Evolutionary conservation across 495 filamentous ascomycete genomes (phyloP).

Genomic region (Podospora australis): DNA sequence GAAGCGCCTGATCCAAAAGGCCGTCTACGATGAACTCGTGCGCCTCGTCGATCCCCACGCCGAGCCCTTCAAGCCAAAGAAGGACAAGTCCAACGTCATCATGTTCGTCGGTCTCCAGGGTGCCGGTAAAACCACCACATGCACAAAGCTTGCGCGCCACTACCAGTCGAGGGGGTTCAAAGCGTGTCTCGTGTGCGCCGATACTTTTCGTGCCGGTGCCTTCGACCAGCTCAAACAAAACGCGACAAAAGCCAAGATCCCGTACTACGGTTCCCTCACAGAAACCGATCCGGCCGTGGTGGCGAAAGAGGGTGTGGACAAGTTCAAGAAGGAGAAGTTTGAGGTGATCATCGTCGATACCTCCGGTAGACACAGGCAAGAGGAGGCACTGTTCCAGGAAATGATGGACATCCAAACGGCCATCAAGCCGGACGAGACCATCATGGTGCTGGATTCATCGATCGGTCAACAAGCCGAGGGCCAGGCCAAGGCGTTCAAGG

Average conservation of each 20-base stretch:
- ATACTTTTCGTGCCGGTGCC: constrained; percentile 96
- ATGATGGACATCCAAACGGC: constrained; percentile 96
- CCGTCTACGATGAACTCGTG: constrained; percentile 96
- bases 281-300: constrained; percentile 94
- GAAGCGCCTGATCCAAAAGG: constrained; percentile 95
- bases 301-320: constrained; percentile 87
- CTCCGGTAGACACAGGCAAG: constrained; percentile 86
- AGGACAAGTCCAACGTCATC: constrained; percentile 91
- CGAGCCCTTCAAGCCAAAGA: constrained; percentile 94
- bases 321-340: constrained; percentile 98
- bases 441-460: constrained; percentile 93
- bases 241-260: constrained; percentile 96
- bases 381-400: constrained; percentile 90
- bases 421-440: constrained; percentile 90
- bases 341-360: constrained; percentile 99
- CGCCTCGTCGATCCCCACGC: constrained; percentile 92
- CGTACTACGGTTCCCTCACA: constrained; percentile 92
- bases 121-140: constrained; percentile 95
- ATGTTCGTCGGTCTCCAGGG: constrained; percentile 99
- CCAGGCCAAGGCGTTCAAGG: constrained; percentile 94
- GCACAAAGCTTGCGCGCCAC: constrained; percentile 93
- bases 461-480: constrained; percentile 95
- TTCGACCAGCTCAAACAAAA: constrained; percentile 99
- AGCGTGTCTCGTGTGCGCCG: constrained; percentile 90
- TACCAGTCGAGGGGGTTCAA: constrained; percentile 94